Percentiles rank a stretch among this genome's conserved stretches.
phyloP scores from a whole-genome alignment of 768 basidiomycete species.

The Hypsizygus marmoreus region DNA sequence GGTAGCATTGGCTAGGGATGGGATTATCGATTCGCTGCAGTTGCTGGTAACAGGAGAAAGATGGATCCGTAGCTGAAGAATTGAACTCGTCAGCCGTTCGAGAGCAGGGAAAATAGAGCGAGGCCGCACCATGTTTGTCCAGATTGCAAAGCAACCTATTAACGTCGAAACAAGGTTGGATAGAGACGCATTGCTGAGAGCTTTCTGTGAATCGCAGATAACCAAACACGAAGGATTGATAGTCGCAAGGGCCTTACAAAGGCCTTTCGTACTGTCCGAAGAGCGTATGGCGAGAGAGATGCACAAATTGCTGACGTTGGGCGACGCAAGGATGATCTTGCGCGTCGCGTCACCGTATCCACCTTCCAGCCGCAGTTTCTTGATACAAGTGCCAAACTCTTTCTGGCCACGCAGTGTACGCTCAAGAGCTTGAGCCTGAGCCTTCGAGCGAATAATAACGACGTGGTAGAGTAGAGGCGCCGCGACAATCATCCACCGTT shows the following conservation, averaged over 20 bases:
- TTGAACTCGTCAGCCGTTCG: too few relatives aligned
- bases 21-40: too few relatives aligned
- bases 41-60: too few relatives aligned
- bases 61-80: too few relatives aligned
- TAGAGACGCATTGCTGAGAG: not conserved
- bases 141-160: not conserved
- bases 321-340: constrained; percentile 2
- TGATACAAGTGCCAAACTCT: constrained; percentile 19
- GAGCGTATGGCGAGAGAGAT: constrained; percentile 12
- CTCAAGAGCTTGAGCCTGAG: constrained; percentile 26
- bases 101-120: too few relatives aligned
- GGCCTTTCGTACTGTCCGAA: constrained; percentile 12
- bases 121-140: too few relatives aligned
- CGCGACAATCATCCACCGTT: constrained; percentile 27
- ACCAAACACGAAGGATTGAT: constrained; percentile 16
- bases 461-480: constrained; percentile 27
- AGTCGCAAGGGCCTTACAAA: constrained; percentile 10
- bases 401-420: constrained; percentile 11
- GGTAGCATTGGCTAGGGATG: too few relatives aligned
- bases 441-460: constrained; percentile 26
- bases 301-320: constrained; percentile 7
- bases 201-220: not conserved
- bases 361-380: constrained; percentile 25
- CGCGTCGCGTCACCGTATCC: constrained; percentile 12
- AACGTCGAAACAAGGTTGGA: constrained; percentile 3